These are phyloP conservation scores for Emiliania huxleyi DNA, from an alignment of 78 protist genomes.

Conservation along the genomic window DNA sequence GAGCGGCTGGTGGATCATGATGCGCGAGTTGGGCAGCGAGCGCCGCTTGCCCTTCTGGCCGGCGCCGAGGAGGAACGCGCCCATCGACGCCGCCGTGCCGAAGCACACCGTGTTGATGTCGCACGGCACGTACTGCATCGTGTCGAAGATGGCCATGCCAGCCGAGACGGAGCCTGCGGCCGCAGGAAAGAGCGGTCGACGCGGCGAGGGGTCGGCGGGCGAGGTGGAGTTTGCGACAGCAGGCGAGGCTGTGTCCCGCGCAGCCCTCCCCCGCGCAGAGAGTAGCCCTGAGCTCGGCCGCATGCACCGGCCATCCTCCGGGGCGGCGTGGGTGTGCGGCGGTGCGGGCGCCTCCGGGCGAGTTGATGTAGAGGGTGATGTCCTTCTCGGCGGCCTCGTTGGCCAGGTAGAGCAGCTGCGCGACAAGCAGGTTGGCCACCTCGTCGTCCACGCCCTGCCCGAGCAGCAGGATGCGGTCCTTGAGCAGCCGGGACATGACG, in stretches of 20 bases:
- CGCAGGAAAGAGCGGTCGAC: too few species aligned
- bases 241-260: too few species aligned
- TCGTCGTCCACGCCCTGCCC: slow-evolving; percentile 6
- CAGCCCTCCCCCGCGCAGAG: too few species aligned
- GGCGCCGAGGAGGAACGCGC: slow-evolving; percentile 29
- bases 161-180: slow-evolving; percentile 9
- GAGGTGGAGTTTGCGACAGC: too few species aligned
- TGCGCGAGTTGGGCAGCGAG: slow-evolving; percentile 24
- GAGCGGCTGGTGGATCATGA: slow-evolving; percentile 36
- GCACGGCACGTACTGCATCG: slow-evolving; percentile 19
- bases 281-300: too few species aligned
- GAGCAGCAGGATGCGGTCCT: slow-evolving; percentile 19
- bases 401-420: slow-evolving; percentile 27
- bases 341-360: not conserved
- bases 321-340: too few species aligned
- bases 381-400: not conserved
- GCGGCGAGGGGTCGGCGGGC: too few species aligned
- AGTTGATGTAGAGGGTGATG: slow-evolving; percentile 18
- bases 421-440: slow-evolving; percentile 1
- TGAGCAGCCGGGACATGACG: not conserved
- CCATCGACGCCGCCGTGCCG: slow-evolving; percentile 28
- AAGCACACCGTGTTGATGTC: not conserved
- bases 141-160: slow-evolving; percentile 30
- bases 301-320: too few species aligned
- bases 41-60: slow-evolving; percentile 16